Base-by-base conservation (phyloP, 2,329 filamentous ascomycete genomes). In the Diaporthe humulicola region DNA sequence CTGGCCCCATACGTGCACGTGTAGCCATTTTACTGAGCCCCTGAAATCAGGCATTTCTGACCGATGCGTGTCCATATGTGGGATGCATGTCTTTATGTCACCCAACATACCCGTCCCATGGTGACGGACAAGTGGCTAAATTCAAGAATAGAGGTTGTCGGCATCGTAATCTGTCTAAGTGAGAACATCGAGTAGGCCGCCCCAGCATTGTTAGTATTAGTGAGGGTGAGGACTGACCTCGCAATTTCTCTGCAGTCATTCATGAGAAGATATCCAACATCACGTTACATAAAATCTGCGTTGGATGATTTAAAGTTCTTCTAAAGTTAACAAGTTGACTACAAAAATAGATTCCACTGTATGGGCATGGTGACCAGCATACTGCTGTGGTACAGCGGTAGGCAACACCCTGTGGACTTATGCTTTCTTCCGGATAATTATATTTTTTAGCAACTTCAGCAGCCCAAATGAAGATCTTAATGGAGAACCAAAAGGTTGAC, bases 401-500 rank as follows among this genome's bases (percentile, higher is more conserved):
- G 42, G 22, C 28, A 50, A 22, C 2, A 15, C 5, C 22, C 8
- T 1, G 30, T 36, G 12, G 15, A 36, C 22, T 66, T 66, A 50
- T 36, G 4, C 28, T 66, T 66, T 66, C 42, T 10, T 19, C 1
- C 6, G 9, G 25, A 19, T 25, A 33, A 50, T 42, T 17, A 36
- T 50, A 36, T 64, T 66, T 50, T 50, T n/a, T 19, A 15, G 42
- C 17, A 12, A 6, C 1, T 9, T 4, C 6, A 25, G 12, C n/a
- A 22, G 0, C 1, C 15, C 4, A 6, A 45, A 22, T n/a, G 2
- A 30, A 15, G 17, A 45, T 15, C 15, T 66, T 3, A 10, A 10
- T 10, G n/a, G 17, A 15, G 5, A 36, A 1, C 12, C 14, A 5
- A 36, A 2, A 1, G 22, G 0, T 36, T 25, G 3, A 19, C 3